phyloP scores from a whole-genome alignment of 257 asterid genomes.

The Coffea canephora region DNA sequence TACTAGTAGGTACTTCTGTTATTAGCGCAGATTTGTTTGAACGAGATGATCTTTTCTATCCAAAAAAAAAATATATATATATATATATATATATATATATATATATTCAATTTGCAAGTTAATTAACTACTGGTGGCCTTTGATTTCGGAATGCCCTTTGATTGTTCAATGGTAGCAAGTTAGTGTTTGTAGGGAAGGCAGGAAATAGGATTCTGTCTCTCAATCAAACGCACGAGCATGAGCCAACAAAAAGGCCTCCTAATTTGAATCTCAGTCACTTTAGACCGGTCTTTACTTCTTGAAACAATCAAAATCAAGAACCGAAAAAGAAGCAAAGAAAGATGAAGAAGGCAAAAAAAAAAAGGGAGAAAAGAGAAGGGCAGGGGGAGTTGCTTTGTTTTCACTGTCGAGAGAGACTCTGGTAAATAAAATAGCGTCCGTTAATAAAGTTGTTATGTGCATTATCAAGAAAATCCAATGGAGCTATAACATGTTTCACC shows the following conservation, averaged over 20 bases:
- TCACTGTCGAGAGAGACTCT: slow-evolving; percentile 1
- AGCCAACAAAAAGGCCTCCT: slow-evolving; percentile 25
- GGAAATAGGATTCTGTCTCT: slow-evolving; percentile 25
- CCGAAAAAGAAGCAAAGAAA: slow-evolving; percentile 14
- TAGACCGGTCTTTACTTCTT: slow-evolving; percentile 45
- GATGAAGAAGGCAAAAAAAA: slow-evolving; percentile 15
- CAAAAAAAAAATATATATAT: too few relatives aligned
- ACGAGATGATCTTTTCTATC: too few relatives aligned
- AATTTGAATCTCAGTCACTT: slow-evolving; percentile 43
- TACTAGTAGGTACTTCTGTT: too few relatives aligned
- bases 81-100: too few relatives aligned
- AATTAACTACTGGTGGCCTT: neutral
- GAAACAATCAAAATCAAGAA: slow-evolving; percentile 44
- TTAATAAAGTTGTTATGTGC: neutral
- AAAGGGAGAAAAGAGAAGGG: slow-evolving; percentile 16
- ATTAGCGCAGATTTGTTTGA: too few relatives aligned
- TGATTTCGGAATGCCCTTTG: neutral
- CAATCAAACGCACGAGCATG: slow-evolving; percentile 16
- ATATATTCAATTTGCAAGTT: neutral
- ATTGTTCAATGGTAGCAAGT: neutral
- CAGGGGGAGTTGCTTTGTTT: slow-evolving; percentile 19
- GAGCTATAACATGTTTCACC: neutral
- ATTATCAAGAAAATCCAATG: neutral
- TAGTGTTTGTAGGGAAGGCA: neutral
- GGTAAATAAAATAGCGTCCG: slow-evolving; percentile 3